These are phyloP conservation scores for Fistulifera solaris DNA, from an alignment of 108 stramenopile genomes.

Conservation along the genomic window DNA sequence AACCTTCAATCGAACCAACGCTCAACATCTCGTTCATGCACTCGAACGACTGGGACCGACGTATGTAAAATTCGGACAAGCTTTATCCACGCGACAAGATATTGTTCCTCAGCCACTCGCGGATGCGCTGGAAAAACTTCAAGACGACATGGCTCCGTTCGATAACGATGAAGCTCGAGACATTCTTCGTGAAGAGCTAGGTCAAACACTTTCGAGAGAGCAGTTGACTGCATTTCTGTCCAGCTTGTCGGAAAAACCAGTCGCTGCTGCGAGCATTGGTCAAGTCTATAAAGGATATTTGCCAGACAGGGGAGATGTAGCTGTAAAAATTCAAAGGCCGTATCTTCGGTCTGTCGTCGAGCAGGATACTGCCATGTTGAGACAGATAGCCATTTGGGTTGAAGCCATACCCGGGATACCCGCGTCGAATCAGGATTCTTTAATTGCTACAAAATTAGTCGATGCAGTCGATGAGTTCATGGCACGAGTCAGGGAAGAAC, in stretches of 20 bases:
- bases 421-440: not conserved
- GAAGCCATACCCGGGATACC: conserved; percentile 36
- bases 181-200: conserved; percentile 37
- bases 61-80: conserved; percentile 75
- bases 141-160: conserved; percentile 70
- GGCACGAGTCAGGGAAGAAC: conserved; percentile 62
- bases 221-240: conserved; percentile 17
- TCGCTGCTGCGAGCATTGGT: conserved; percentile 38
- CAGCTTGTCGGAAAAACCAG: conserved; percentile 20
- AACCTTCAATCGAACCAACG: conserved; percentile 19
- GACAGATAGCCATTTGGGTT: conserved; percentile 27
- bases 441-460: conserved; percentile 41
- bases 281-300: conserved; percentile 40
- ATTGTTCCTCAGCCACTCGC: conserved; percentile 54
- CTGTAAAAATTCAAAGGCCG: conserved; percentile 64
- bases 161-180: conserved; percentile 33
- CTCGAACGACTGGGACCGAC: conserved; percentile 62
- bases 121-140: conserved; percentile 34
- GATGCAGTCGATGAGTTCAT: conserved; percentile 63
- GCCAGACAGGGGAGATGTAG: conserved; percentile 41
- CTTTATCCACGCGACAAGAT: conserved; percentile 60
- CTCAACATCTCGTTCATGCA: conserved; percentile 33
- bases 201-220: not conserved
- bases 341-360: conserved; percentile 41
- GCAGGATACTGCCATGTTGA: conserved; percentile 35